Conservation (phyloP, 352 stramenopile species). For the Aphanomyces stellatus region DNA sequence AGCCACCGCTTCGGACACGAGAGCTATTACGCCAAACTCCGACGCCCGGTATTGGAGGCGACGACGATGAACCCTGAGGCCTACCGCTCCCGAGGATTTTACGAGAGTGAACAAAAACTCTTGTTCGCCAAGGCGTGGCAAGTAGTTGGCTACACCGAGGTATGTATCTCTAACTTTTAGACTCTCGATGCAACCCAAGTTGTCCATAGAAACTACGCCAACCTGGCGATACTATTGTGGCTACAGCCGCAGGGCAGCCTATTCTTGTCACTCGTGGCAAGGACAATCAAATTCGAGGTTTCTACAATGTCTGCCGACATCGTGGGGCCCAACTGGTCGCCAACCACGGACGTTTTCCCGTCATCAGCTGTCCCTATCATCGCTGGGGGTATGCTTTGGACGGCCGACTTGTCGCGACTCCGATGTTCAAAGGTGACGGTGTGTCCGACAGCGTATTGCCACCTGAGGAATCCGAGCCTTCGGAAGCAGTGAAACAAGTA, state of each 20-base stretch:
- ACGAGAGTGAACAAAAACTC: constrained; percentile 23
- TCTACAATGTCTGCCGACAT: constrained; percentile 26
- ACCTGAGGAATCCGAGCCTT: not conserved
- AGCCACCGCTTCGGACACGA: constrained; percentile 5
- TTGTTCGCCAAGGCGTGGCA: constrained; percentile 24
- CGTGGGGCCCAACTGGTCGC: constrained; percentile 22
- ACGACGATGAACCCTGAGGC: constrained; percentile 22
- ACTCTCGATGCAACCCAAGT: no score
- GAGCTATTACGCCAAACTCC: constrained; percentile 7
- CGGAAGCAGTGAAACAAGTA: constrained; percentile 4
- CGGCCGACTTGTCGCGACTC: constrained; percentile 23
- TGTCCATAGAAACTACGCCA: constrained; percentile 22
- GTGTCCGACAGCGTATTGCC: constrained; percentile 8
- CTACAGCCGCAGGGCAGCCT: constrained; percentile 21
- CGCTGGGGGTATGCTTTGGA: constrained; percentile 28
- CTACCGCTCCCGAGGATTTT: constrained; percentile 20
- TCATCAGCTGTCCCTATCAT: constrained; percentile 27
- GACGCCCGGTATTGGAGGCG: constrained; percentile 19
- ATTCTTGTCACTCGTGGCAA: constrained; percentile 23
- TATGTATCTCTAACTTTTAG: no score
- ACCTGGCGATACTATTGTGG: constrained; percentile 24
- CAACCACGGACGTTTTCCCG: constrained; percentile 24
- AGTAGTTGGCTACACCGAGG: constrained; percentile 23
- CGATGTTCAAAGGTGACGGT: constrained; percentile 22
- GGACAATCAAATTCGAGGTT: constrained; percentile 21